Evolutionary conservation across 2,329 filamentous ascomycete genomes (phyloP), one percentile per base, ranked within the genome.

Genomic region (Claviceps citrina): DNA sequence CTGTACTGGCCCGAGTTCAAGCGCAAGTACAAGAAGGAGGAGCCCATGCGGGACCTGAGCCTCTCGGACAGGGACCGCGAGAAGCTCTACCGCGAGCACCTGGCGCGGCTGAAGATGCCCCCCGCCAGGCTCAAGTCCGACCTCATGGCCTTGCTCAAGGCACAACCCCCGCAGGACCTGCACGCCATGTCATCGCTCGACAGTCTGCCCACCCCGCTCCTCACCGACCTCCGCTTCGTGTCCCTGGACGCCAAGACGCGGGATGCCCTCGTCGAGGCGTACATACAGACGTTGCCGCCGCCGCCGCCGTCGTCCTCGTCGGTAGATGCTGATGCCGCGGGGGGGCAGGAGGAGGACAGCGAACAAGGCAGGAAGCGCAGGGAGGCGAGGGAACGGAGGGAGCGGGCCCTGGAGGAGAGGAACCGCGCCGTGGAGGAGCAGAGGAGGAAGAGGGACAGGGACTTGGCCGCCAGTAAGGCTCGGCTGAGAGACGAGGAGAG

Each of bases 1-100:
- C 70, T 98, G 1, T 98, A 93, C 66, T 98, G 91, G 91, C 81
- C 84, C 0, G 91, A 98, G 56, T 98, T 98, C 62, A 85, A 84
- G 51, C 71, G 91, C 26, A 98, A 95, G 56, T 91, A 77, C 60
- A 81, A 81, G 48, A 87, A 81, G 47, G 86, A 93, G 47, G 60
- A 73, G 0, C 72, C 78, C 39, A 86, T 98, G 81, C 81, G 79
- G 44, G 81, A 89, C 43, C 65, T 73, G 24, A 72, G 68, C 38
- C 66, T 87, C 19, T 63, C 67, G 26, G 84, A 89, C 52, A 84
- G 81, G 56, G 84, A 89, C 39, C 71, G 81, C 26, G 84, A 93
- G 54, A 86, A 81, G 60, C 66, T 75, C 39, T 93, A 89, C 55
- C 71, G 84, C 41, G 84, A 91, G 43, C 76, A 84, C 51, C 67